Percentiles rank a stretch among this genome's conserved stretches.
Conservation (phyloP, 2,329 filamentous ascomycete species). For the Endoconidiophora laricicola region DNA sequence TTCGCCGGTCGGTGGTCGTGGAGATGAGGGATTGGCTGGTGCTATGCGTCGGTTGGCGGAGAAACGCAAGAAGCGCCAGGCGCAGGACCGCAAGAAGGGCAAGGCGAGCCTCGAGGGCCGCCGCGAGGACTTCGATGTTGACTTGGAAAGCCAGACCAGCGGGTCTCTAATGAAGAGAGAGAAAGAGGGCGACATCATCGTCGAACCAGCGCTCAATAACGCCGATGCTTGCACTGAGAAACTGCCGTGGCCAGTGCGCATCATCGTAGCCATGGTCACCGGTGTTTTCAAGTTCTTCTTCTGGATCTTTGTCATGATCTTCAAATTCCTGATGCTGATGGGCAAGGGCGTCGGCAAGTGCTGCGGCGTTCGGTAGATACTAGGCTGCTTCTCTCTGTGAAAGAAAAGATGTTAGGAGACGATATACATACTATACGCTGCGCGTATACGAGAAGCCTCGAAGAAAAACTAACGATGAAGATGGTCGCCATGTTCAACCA, state of each 20-base stretch:
- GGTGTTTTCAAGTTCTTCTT: slow-evolving; percentile 40
- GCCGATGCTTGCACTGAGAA: slow-evolving; percentile 17
- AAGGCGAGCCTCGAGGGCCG: slow-evolving; percentile 15
- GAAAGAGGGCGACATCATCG: slow-evolving; percentile 19
- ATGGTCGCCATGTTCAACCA: neutral
- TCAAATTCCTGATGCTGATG: slow-evolving; percentile 36
- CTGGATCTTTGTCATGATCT: slow-evolving; percentile 38
- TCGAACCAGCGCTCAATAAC: neutral
- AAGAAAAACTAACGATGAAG: neutral
- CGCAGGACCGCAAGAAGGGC: slow-evolving; percentile 16
- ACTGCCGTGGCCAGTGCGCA: slow-evolving; percentile 32
- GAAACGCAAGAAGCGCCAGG: slow-evolving; percentile 16
- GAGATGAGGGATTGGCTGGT: slow-evolving; percentile 12
- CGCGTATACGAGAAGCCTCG: neutral
- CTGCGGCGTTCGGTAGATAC: slow-evolving; percentile 19
- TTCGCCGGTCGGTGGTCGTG: neutral
- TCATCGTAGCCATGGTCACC: slow-evolving; percentile 32
- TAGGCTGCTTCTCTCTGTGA: neutral
- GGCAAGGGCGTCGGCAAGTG: slow-evolving; percentile 35
- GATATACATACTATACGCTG: neutral
- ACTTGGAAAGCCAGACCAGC: slow-evolving; percentile 44
- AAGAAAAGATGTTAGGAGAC: neutral
- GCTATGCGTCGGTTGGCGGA: slow-evolving; percentile 8
- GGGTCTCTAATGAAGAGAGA: slow-evolving; percentile 23
- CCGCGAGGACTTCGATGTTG: slow-evolving; percentile 43